Percentiles rank a stretch among this genome's conserved stretches.
These are phyloP conservation scores for Calonectria montana DNA, from an alignment of 2,329 filamentous ascomycete species.

Conservation along the genomic window DNA sequence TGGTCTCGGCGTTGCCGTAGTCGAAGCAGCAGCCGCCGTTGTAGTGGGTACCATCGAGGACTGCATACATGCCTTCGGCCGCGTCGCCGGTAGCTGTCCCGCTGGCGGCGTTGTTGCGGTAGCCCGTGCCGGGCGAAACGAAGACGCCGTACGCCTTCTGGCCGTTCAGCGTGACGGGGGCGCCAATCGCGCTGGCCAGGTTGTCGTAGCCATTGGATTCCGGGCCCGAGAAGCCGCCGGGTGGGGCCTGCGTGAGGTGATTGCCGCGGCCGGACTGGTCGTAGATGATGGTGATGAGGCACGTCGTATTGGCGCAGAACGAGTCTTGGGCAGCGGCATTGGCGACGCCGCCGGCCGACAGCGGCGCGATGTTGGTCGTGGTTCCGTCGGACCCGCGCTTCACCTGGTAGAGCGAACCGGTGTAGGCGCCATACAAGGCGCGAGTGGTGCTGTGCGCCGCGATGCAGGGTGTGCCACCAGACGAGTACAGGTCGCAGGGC, in stretches of 20 bases:
- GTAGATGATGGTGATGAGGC: slow-evolving; percentile 72
- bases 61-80: slow-evolving; percentile 70
- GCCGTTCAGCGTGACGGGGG: slow-evolving; percentile 70
- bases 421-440: slow-evolving; percentile 66
- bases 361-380: slow-evolving; percentile 47
- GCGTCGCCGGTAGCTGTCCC: slow-evolving; percentile 66
- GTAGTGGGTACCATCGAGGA: slow-evolving; percentile 70
- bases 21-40: slow-evolving; percentile 68
- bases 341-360: slow-evolving; percentile 70
- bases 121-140: slow-evolving; percentile 70
- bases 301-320: slow-evolving; percentile 71
- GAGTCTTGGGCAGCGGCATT: slow-evolving; percentile 69
- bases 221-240: slow-evolving; percentile 67
- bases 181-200: slow-evolving; percentile 67
- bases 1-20: slow-evolving; percentile 68
- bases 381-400: slow-evolving; percentile 61
- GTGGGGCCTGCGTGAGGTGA: slow-evolving; percentile 69
- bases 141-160: slow-evolving; percentile 74
- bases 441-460: slow-evolving; percentile 75
- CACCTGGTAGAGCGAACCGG: slow-evolving; percentile 69
- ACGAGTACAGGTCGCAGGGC: slow-evolving; percentile 71
- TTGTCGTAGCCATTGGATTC: slow-evolving; percentile 69
- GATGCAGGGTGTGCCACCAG: slow-evolving; percentile 70
- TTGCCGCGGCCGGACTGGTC: slow-evolving; percentile 73
- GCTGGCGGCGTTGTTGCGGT: slow-evolving; percentile 66